Evolutionary conservation across 2,329 filamentous ascomycete species (phyloP), one percentile per base, ranked within the genome.

Genomic region (Verticillium longisporum): DNA sequence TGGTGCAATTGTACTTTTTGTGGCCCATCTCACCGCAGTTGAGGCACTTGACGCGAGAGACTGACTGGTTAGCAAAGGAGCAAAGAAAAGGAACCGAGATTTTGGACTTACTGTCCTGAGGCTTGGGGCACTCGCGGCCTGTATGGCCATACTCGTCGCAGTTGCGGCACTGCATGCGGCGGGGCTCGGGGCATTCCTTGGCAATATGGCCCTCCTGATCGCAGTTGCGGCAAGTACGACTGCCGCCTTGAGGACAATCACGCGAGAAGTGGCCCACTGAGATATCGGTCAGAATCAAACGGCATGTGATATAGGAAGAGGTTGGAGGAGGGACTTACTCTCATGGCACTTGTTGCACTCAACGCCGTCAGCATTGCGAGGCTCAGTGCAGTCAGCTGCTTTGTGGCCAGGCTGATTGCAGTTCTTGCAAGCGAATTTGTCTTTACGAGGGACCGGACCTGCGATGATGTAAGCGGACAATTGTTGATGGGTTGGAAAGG

Each of bases 381-480:
- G 84, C 67, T 88, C 83, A 33, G 81, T 71, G 64, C 82, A 86
- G 0, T 85, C 82, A 6, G 75, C 68, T 26, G 72, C 74, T 61
- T 73, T 78, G 68, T 86, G 83, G 15, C 82, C 83, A 26, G 74
- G 73, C 73, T 85, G 72, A 7, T 80, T 83, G 76, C 88, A 90
- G 70, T 90, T 90, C 70, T 82, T 84, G 81, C 88, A 90, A 7
- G 84, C 85, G 65, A 82, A 87, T 61, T 79, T 86, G 75, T 89
- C 84, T 34, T 84, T 74, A 57, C 88, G 84, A 31, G 84, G 83
- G n/a, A 77, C 73, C 4, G 83, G 80, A 67, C 85, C 84, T 85
- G 54, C 11, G 2, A 61, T 68, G 58, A 70, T 50, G 45, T 50
- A 31, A 60, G 57, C 33, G 59, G 41, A 38, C 11, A 9, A 10